These are phyloP conservation scores for Ophiobolus disseminans DNA, from an alignment of 2,329 filamentous ascomycete genomes.

Conservation along the genomic window DNA sequence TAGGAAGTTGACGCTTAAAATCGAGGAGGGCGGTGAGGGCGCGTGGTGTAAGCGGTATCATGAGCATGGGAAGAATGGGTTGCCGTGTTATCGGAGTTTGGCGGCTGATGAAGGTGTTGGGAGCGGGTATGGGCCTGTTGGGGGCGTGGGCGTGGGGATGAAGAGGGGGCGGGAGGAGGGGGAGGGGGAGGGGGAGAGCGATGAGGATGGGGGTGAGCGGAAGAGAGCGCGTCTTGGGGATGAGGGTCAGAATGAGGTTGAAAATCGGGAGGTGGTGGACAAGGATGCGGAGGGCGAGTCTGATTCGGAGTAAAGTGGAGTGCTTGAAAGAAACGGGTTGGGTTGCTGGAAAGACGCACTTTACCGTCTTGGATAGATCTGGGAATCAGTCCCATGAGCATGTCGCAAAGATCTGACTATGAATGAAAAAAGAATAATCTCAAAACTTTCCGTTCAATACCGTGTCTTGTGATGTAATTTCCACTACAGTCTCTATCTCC, in stretches of 20 bases:
- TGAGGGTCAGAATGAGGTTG: background rate
- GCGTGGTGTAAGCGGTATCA: conserved; percentile 45
- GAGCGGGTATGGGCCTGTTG: background rate
- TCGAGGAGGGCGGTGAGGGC: conserved; percentile 34
- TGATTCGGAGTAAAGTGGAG: conserved; percentile 13
- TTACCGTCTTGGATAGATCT: no score
- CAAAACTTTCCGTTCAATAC: background rate
- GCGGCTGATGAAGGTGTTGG: conserved; percentile 2
- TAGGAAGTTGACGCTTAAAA: conserved; percentile 37
- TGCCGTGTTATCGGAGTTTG: conserved; percentile 33
- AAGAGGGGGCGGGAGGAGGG: background rate
- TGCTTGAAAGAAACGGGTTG: no score
- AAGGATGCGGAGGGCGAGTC: conserved; percentile 16
- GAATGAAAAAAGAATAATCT: background rate
- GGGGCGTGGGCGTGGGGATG: background rate
- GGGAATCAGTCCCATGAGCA: no score
- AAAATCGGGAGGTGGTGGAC: background rate
- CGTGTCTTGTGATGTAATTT: background rate
- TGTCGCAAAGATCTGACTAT: no score
- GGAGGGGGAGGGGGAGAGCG: background rate
- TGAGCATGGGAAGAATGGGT: conserved; percentile 28
- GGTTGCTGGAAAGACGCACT: no score
- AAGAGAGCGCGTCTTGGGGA: no score
- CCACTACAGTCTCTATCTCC: background rate
- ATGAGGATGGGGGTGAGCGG: background rate